phyloP scores from a whole-genome alignment of 2,329 filamentous ascomycete species.

The Pseudocercospora cruenta region DNA sequence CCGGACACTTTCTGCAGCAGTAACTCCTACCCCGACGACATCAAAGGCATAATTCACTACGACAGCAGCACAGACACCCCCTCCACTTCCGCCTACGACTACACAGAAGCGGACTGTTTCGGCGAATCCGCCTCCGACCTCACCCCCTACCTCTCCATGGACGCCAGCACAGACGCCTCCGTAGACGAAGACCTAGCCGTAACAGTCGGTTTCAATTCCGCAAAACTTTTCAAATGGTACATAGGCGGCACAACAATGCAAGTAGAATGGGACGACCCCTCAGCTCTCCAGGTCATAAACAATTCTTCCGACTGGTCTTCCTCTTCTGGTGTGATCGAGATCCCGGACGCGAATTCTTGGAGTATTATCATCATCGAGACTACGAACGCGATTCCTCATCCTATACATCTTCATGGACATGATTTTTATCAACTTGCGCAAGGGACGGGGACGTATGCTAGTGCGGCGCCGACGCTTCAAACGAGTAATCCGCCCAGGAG shows the following conservation, averaged over 20 bases:
- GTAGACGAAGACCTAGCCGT: constrained; percentile 29
- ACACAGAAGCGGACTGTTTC: constrained; percentile 40
- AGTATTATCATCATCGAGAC: constrained; percentile 8
- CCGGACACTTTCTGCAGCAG: constrained; percentile 46
- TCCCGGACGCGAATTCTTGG: constrained; percentile 40
- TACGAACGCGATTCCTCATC: constrained; percentile 37
- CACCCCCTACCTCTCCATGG: constrained; percentile 39
- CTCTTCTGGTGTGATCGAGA: constrained; percentile 41
- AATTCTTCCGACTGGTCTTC: constrained; percentile 39
- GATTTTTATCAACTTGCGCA: constrained; percentile 49
- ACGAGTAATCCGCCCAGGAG: constrained; percentile 38
- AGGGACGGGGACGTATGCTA: constrained; percentile 43
- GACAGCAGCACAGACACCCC: constrained; percentile 38
- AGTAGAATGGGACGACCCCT: constrained; percentile 45
- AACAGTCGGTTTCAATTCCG: constrained; percentile 35
- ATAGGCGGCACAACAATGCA: constrained; percentile 46
- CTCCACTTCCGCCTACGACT: constrained; percentile 39
- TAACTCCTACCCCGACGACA: constrained; percentile 39
- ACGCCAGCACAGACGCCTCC: constrained; percentile 17
- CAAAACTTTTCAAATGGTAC: constrained; percentile 44
- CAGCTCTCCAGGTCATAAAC: constrained; percentile 41
- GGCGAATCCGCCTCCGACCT: constrained; percentile 42
- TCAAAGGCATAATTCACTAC: constrained; percentile 44
- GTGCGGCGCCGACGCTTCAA: constrained; percentile 34
- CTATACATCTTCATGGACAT: constrained; percentile 52